Percentiles rank a stretch among this genome's conserved stretches.
Evolutionary conservation across 2,329 filamentous ascomycete species (phyloP).

Genomic region (Aureobasidium sp.): DNA sequence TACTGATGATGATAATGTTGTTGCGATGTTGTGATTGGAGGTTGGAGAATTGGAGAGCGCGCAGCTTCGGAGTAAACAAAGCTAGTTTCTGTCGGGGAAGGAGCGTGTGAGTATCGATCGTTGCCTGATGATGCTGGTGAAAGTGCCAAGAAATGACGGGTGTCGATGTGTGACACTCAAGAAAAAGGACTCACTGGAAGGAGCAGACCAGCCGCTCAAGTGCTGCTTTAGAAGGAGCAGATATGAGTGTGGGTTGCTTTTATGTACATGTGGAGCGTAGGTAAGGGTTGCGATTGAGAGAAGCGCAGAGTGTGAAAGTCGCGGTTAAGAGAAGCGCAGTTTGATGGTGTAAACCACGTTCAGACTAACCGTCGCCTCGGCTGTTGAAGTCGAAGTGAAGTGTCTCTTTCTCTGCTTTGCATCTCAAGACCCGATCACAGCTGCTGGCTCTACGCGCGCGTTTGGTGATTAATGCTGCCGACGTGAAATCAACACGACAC

Average conservation of each 20-base stretch:
- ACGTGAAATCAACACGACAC: background rate
- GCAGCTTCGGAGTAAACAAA: background rate
- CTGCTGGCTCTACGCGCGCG: background rate
- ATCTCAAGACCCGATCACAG: background rate
- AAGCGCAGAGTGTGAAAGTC: background rate
- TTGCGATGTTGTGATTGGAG: background rate
- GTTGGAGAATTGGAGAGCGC: background rate
- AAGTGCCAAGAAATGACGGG: background rate
- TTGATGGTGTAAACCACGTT: background rate
- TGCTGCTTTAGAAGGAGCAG: background rate
- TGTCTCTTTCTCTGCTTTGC: background rate
- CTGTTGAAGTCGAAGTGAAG: conserved; percentile 11
- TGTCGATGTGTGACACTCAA: background rate
- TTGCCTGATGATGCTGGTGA: background rate
- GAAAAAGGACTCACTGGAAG: background rate
- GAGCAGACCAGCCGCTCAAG: background rate
- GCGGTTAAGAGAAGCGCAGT: background rate
- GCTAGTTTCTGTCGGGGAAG: background rate
- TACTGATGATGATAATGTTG: background rate
- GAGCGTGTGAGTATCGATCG: background rate
- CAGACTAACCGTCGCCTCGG: background rate
- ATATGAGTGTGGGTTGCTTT: background rate
- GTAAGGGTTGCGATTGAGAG: background rate
- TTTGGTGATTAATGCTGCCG: background rate
- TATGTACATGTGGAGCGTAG: background rate